Percentiles rank a stretch among this genome's conserved stretches.
Conservation (phyloP, 345 rosid species). For the Ceriops tagal region DNA sequence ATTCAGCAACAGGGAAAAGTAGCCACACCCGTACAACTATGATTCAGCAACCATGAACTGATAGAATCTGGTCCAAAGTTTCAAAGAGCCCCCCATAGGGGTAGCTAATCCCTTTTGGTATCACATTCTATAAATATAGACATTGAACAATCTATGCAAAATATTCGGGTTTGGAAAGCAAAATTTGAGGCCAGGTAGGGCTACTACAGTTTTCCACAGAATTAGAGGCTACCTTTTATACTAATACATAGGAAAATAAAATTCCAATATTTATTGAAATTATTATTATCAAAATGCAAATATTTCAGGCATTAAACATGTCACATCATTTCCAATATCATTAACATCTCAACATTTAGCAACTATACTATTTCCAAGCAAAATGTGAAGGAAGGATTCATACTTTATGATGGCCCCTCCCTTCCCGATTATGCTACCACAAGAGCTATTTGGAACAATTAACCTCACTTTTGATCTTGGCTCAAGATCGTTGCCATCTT, state of each 20-base stretch:
- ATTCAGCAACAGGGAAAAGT: neutral
- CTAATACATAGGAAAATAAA: no score
- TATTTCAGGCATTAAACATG: neutral
- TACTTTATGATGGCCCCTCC: constrained; percentile 98
- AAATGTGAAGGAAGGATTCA: constrained; percentile 24
- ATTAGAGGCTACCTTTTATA: neutral
- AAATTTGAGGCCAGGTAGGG: neutral
- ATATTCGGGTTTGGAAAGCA: neutral
- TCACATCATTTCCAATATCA: neutral
- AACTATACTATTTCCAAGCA: constrained; percentile 8
- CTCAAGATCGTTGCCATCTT: constrained; percentile 72
- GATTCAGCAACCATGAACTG: neutral
- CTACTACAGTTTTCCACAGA: neutral
- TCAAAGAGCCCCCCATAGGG: neutral
- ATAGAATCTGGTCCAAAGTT: neutral
- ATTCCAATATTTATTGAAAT: neutral
- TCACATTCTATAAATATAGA: neutral
- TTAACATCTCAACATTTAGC: neutral
- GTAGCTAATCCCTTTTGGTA: neutral
- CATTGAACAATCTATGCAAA: neutral
- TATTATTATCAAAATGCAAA: neutral
- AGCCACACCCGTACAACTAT: neutral
- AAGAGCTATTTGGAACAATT: constrained; percentile 88
- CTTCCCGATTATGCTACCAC: constrained; percentile 99
- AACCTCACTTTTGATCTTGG: constrained; percentile 85